phyloP scores from a whole-genome alignment of 805 yeast genomes.

The Candida schatavii region DNA sequence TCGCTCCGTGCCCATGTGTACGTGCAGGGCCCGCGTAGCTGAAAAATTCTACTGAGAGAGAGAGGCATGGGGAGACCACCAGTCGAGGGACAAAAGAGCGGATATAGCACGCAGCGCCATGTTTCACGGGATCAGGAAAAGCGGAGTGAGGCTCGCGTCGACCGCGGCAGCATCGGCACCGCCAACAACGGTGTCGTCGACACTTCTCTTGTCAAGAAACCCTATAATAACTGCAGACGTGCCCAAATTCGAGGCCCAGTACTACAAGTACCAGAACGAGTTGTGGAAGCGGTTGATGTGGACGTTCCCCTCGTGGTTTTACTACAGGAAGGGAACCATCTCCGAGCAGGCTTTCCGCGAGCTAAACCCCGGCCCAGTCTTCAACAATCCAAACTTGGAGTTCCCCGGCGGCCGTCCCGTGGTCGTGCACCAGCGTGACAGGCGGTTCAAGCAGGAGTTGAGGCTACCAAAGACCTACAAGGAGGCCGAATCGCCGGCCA shows the following conservation, averaged over 20 bases:
- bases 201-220: conserved; percentile 68
- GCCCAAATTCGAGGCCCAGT: conserved; percentile 67
- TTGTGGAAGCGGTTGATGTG: conserved; percentile 90
- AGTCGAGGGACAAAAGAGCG: no score
- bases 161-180: not conserved
- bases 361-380: conserved; percentile 73
- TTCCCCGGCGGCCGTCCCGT: conserved; percentile 85
- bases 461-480: conserved; percentile 67
- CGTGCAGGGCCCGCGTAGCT: no score
- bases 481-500: conserved; percentile 28
- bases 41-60: no score
- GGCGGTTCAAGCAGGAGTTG: conserved; percentile 75
- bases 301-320: conserved; percentile 94
- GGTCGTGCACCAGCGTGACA: conserved; percentile 82
- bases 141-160: not conserved
- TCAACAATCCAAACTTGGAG: conserved; percentile 70
- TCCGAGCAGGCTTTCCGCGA: conserved; percentile 77
- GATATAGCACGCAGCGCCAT: no score
- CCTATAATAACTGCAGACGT: conserved; percentile 84
- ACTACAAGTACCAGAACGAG: conserved; percentile 80
- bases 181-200: conserved; percentile 34
- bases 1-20: no score
- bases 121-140: not conserved
- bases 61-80: no score
- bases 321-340: conserved; percentile 85